Conservation (phyloP, 1,139 yeast species). For the Candida tropicalis region DNA sequence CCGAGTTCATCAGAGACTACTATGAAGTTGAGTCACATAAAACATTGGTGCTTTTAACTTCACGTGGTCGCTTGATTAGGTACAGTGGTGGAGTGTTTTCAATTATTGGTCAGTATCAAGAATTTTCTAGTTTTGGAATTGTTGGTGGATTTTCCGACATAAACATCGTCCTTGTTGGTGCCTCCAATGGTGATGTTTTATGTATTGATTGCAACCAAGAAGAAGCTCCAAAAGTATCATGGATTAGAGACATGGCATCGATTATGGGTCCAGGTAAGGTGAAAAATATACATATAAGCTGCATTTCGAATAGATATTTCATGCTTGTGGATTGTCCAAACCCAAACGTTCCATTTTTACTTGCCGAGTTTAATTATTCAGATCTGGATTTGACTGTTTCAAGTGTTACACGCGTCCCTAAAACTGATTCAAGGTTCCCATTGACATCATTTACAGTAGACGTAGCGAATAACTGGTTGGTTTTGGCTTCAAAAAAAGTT, state of each 20-base stretch:
- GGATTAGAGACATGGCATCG: constrained; percentile 25
- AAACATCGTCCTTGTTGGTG: constrained; percentile 49
- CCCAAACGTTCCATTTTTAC: constrained; percentile 56
- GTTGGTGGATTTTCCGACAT: constrained; percentile 47
- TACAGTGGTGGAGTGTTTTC: constrained; percentile 32
- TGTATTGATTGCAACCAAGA: constrained; percentile 40
- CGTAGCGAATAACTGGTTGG: constrained; percentile 37
- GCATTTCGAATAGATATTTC: constrained; percentile 26
- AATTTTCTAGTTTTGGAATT: constrained; percentile 51
- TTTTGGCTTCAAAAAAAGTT: constrained; percentile 76
- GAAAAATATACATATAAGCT: constrained; percentile 50
- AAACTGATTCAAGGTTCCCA: constrained; percentile 49
- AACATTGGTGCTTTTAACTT: constrained; percentile 59
- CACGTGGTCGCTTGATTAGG: constrained; percentile 56
- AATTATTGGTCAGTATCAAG: constrained; percentile 23
- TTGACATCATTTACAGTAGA: constrained; percentile 59
- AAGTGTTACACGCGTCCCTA: constrained; percentile 31
- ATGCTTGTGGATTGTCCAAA: constrained; percentile 68
- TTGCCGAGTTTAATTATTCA: constrained; percentile 36
- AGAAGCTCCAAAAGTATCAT: constrained; percentile 18
- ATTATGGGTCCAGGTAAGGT: constrained; percentile 41
- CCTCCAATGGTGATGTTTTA: constrained; percentile 56
- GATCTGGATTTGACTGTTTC: neutral
- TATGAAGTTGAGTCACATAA: constrained; percentile 38
- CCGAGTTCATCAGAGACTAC: constrained; percentile 67